Conservation (phyloP, 2,329 filamentous ascomycete genomes). For the Clarireedia monteithiana region DNA sequence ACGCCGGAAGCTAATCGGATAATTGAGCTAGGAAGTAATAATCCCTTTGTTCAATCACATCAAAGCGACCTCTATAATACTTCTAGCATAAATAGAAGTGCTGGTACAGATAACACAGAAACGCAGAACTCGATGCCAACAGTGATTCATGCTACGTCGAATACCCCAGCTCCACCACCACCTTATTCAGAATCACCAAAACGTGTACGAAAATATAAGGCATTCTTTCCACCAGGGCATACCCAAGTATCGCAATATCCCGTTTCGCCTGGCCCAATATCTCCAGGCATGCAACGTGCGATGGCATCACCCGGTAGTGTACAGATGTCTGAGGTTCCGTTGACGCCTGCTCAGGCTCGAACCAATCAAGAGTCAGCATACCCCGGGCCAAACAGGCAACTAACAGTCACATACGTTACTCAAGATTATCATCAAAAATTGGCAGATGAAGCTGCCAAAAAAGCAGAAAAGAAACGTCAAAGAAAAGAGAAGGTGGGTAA, state of each 20-base stretch:
- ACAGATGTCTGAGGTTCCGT: slow-evolving; percentile 50
- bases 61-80: slow-evolving; percentile 11
- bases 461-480: slow-evolving; percentile 36
- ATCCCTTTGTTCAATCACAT: slow-evolving; percentile 20
- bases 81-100: neutral
- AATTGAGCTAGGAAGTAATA: slow-evolving; percentile 17
- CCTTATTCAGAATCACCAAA: slow-evolving; percentile 26
- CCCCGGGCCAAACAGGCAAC: slow-evolving; percentile 17
- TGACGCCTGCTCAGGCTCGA: slow-evolving; percentile 35
- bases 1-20: slow-evolving; percentile 11
- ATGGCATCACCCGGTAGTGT: slow-evolving; percentile 58
- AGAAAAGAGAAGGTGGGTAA: slow-evolving; percentile 60
- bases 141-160: neutral
- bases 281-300: slow-evolving; percentile 52
- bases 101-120: neutral
- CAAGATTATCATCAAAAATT: slow-evolving; percentile 4
- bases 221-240: slow-evolving; percentile 50
- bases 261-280: slow-evolving; percentile 52
- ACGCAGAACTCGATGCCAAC: neutral
- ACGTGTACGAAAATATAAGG: slow-evolving; percentile 38
- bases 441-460: slow-evolving; percentile 17
- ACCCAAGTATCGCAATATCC: slow-evolving; percentile 44
- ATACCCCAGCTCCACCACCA: slow-evolving; percentile 20
- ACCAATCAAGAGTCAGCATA: slow-evolving; percentile 29
- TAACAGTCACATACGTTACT: slow-evolving; percentile 12